Evolutionary conservation across 495 filamentous ascomycete species (phyloP).

Genomic region (Aspergillus heteromorphus): DNA sequence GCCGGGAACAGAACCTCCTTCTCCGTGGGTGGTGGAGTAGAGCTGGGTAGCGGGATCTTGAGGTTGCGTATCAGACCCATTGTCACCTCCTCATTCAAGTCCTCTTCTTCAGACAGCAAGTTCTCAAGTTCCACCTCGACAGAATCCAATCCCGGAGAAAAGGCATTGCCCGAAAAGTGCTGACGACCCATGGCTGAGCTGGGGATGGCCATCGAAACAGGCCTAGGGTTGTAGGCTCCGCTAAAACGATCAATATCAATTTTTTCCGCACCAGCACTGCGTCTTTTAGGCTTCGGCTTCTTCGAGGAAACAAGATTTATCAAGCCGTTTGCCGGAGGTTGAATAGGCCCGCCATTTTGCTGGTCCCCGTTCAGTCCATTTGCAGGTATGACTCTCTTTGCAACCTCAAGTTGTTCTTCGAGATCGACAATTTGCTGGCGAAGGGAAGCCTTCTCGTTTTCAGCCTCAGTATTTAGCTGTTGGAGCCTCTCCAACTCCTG

Average conservation of each 20-base stretch:
- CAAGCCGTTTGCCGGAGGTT: slow-evolving; percentile 62
- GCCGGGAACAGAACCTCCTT: slow-evolving; percentile 99
- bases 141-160: slow-evolving; percentile 75
- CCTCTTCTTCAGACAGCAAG: slow-evolving; percentile 90
- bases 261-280: slow-evolving; percentile 87
- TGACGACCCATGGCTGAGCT: slow-evolving; percentile 55
- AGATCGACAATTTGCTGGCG: slow-evolving; percentile 83
- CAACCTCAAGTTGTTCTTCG: slow-evolving; percentile 86
- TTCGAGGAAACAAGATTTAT: slow-evolving; percentile 97
- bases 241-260: slow-evolving; percentile 81
- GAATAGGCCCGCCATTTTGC: slow-evolving; percentile 56
- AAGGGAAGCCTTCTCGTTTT: slow-evolving; percentile 76
- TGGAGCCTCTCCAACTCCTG: slow-evolving; percentile 72
- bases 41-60: slow-evolving; percentile 83
- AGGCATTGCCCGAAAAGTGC: slow-evolving; percentile 60
- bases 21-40: slow-evolving; percentile 82
- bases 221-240: slow-evolving; percentile 86
- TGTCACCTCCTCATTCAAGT: slow-evolving; percentile 90
- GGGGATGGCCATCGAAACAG: slow-evolving; percentile 86
- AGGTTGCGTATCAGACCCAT: slow-evolving; percentile 93
- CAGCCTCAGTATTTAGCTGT: slow-evolving; percentile 61
- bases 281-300: slow-evolving; percentile 94
- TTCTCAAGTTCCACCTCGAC: slow-evolving; percentile 91
- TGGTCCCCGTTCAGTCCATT: slow-evolving; percentile 58
- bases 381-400: slow-evolving; percentile 60